A percentile compares a stretch with the other conserved stretches of the same genome.
Evolutionary conservation across 495 filamentous ascomycete species (phyloP).

Genomic region (Mytilinidion resinicola): DNA sequence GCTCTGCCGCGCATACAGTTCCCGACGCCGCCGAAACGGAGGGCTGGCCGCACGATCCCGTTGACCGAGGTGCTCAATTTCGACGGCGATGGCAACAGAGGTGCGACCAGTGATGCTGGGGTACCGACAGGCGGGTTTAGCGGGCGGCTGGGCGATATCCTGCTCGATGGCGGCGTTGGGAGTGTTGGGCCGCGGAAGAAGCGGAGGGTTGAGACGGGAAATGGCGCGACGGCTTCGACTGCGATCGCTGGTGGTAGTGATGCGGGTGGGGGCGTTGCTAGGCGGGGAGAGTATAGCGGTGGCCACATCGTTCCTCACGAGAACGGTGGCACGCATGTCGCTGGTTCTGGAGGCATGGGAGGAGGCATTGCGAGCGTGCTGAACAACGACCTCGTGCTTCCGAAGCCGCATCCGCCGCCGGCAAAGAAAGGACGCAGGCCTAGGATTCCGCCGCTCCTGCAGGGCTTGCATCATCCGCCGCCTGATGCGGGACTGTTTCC

Average conservation of each 20-base stretch:
- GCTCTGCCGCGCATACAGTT: neutral
- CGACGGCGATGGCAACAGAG: neutral
- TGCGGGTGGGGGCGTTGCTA: too few species aligned
- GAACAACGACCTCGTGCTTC: slow-evolving; percentile 13
- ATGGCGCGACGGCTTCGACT: neutral
- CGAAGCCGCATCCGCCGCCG: slow-evolving; percentile 18
- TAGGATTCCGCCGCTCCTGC: slow-evolving; percentile 33
- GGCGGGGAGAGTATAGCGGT: neutral
- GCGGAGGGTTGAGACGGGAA: slow-evolving; percentile 8
- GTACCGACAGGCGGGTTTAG: slow-evolving; percentile 6
- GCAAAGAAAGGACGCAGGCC: slow-evolving; percentile 23
- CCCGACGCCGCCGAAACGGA: neutral
- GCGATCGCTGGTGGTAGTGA: neutral
- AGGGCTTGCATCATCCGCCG: slow-evolving; percentile 37
- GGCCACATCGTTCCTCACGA: neutral
- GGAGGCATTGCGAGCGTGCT: neutral
- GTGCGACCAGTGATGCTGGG: neutral
- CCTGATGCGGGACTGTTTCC: slow-evolving; percentile 35
- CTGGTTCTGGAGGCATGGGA: neutral
- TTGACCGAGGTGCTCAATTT: slow-evolving; percentile 28
- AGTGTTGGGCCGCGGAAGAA: slow-evolving; percentile 8
- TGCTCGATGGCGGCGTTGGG: slow-evolving; percentile 6
- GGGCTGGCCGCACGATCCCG: slow-evolving; percentile 18
- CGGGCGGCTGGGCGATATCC: slow-evolving; percentile 16
- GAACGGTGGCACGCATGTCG: neutral